These are phyloP conservation scores for Globisporangium megalacanthum DNA, from an alignment of 352 stramenopile species.

Conservation along the genomic window DNA sequence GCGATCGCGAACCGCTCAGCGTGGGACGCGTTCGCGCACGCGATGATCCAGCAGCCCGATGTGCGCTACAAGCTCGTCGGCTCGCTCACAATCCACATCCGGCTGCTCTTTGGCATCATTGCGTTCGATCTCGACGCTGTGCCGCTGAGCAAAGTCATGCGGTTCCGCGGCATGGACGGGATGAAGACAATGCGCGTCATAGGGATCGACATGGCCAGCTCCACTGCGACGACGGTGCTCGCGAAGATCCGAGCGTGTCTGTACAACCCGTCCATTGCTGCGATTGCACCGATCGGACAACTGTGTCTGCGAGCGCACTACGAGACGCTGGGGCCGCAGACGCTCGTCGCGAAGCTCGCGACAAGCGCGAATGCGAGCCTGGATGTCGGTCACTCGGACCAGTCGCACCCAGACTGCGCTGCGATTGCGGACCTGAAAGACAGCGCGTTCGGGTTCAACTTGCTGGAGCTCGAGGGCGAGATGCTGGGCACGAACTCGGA, in stretches of 20 bases:
- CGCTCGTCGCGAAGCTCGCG: slow-evolving; percentile 50
- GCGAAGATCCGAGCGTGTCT: slow-evolving; percentile 74
- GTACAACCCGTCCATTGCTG: slow-evolving; percentile 74
- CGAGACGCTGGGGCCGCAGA: slow-evolving; percentile 25
- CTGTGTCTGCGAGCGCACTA: slow-evolving; percentile 66
- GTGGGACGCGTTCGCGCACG: slow-evolving; percentile 61
- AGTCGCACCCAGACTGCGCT: slow-evolving; percentile 56
- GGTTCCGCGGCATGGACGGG: slow-evolving; percentile 54
- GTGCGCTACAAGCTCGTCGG: slow-evolving; percentile 51
- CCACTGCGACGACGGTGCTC: slow-evolving; percentile 51
- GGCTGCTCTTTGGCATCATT: slow-evolving; percentile 44
- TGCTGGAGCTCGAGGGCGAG: slow-evolving; percentile 57
- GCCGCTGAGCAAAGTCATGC: slow-evolving; percentile 48
- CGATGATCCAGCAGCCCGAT: slow-evolving; percentile 45
- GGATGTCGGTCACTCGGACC: slow-evolving; percentile 30
- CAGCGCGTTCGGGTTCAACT: slow-evolving; percentile 55
- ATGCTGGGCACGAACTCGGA: slow-evolving; percentile 57
- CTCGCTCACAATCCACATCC: slow-evolving; percentile 42
- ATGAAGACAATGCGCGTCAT: slow-evolving; percentile 60
- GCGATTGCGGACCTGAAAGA: slow-evolving; percentile 16
- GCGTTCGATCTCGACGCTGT: slow-evolving; percentile 39
- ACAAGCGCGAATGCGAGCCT: slow-evolving; percentile 34
- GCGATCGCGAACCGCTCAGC: slow-evolving; percentile 43
- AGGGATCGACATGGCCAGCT: slow-evolving; percentile 54
- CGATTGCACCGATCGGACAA: slow-evolving; percentile 52